Conservation (phyloP, 2,329 filamentous ascomycete species). For the Venturia nashicola region DNA sequence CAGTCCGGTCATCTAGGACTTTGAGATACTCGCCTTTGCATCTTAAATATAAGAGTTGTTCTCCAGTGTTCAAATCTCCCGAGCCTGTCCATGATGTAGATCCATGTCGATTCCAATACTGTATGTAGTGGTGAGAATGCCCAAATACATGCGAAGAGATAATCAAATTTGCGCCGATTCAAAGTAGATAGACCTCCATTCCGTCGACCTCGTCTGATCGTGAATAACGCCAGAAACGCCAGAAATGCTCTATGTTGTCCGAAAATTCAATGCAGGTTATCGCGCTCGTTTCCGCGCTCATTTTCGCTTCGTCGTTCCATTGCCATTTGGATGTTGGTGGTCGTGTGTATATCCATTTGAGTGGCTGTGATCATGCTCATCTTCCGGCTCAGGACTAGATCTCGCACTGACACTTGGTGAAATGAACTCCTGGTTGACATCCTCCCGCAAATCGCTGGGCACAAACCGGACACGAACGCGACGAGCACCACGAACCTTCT, state of each 20-base stretch:
- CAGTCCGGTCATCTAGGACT: too few relatives aligned
- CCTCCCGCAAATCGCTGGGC: conserved; percentile 45
- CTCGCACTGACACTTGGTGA: conserved; percentile 18
- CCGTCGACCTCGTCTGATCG: not conserved
- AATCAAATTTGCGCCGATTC: not conserved
- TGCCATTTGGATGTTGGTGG: conserved; percentile 9
- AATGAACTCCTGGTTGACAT: conserved; percentile 59
- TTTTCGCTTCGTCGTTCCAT: conserved; percentile 13
- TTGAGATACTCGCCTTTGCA: too few relatives aligned
- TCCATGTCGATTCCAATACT: not conserved
- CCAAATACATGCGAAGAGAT: not conserved
- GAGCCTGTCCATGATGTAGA: too few relatives aligned
- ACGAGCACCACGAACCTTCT: conserved; percentile 71
- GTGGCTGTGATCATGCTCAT: conserved; percentile 9
- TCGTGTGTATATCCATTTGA: not conserved
- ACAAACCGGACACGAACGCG: conserved; percentile 77
- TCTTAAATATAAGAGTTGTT: too few relatives aligned
- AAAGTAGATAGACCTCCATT: not conserved
- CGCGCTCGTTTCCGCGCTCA: conserved; percentile 12
- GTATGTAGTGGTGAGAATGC: too few relatives aligned
- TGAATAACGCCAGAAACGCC: not conserved
- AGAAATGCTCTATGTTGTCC: not conserved
- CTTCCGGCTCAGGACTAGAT: conserved; percentile 20
- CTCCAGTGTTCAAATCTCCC: too few relatives aligned
- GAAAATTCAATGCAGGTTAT: not conserved